These are phyloP conservation scores for Lizanozyma gosingica DNA, from an alignment of 1,139 yeast species.

Conservation along the genomic window DNA sequence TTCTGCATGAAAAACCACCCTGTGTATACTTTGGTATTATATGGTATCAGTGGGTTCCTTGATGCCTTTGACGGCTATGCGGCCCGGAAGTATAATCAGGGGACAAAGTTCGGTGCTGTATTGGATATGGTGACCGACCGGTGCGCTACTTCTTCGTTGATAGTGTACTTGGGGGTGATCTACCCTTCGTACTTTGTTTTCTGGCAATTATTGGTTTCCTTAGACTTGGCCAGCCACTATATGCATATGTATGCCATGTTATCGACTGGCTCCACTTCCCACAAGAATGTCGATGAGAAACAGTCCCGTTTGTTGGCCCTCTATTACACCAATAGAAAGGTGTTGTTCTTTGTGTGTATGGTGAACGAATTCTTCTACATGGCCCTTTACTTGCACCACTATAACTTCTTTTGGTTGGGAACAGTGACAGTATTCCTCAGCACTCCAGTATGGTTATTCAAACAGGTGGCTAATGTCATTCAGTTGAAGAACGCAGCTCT, in stretches of 20 bases:
- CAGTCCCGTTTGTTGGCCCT: conserved; percentile 66
- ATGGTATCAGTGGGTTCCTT: conserved; percentile 80
- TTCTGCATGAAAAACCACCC: conserved; percentile 81
- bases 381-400: conserved; percentile 73
- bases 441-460: conserved; percentile 83
- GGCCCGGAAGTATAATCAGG: conserved; percentile 83
- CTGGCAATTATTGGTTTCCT: conserved; percentile 81
- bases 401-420: conserved; percentile 58
- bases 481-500: conserved; percentile 84
- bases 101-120: conserved; percentile 91
- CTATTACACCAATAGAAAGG: conserved; percentile 79
- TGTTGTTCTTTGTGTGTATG: conserved; percentile 82
- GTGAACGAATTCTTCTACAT: conserved; percentile 89
- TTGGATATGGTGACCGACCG: conserved; percentile 98
- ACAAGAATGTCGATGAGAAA: conserved; percentile 71
- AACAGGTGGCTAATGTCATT: conserved; percentile 83
- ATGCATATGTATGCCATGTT: conserved; percentile 98
- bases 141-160: conserved; percentile 87
- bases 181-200: conserved; percentile 58
- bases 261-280: conserved; percentile 69
- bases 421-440: conserved; percentile 56
- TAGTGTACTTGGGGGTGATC: conserved; percentile 73
- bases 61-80: conserved; percentile 98
- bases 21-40: conserved; percentile 60
- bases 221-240: conserved; percentile 92